Base-by-base conservation (phyloP, 805 yeast species). In the Wickerhamomyces rabaulensis region DNA sequence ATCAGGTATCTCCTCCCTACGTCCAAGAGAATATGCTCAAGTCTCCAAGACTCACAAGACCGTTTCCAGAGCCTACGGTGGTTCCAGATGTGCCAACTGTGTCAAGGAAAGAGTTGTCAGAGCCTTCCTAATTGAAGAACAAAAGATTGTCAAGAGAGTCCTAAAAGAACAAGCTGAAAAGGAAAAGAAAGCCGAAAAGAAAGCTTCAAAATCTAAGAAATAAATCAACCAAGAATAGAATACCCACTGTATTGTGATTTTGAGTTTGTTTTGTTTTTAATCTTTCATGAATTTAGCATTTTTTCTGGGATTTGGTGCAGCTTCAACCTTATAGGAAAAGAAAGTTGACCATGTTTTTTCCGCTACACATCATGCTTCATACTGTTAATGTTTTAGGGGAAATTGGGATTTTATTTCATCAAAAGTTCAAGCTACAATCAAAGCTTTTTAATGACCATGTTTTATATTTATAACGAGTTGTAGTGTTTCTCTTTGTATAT, bases 51-150 rank as follows among this genome's bases (percentile, higher is more conserved):
- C 96, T 70, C 87, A 85, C 82, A 94, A 94, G 85, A 87, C 96
- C 64, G 99, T 94, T 64, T 91, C 92, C 71, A 94, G 99, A 84
- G 91, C 97, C 67, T 94, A 94, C 92, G 99, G 99, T 82, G 99
- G 99, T 75, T 84, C 88, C 70, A 86, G 87, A 82, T 89, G 94
- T 81, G 97, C 92, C 75, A 89, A 81, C 88, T 89, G 96, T 81
- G 98, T 92, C 73, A 92, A 92, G 86, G 96, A 92, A 79, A 89
- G 97, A 85, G 84, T 94, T 67, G 92, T 92, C 73, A 92, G 99
- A 81, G 97, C 99, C 70, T 94, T 94, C 89, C 85, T 94, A 75
- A 88, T 94, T 64, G 99, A 95, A 82, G 99, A 94, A 81, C 98
- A 94, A 82, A 94, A 94, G 88, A 91, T 94, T 61, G 99, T 94